phyloP scores from a whole-genome alignment of 257 asterid species.

The Apocynum venetum region DNA sequence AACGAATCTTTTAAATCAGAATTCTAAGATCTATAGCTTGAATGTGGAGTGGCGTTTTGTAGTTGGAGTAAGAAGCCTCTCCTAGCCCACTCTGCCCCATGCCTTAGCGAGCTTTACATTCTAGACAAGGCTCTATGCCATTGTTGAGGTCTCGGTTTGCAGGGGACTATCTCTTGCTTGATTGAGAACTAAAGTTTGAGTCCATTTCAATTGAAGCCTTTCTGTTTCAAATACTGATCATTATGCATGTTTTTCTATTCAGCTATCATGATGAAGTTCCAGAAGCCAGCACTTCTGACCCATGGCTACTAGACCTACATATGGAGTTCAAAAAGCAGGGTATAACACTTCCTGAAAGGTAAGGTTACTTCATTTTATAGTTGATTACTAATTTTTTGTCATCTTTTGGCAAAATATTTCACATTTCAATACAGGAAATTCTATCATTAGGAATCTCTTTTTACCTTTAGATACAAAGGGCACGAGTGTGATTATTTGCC shows the following conservation, averaged over 20 bases:
- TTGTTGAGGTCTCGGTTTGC: background rate
- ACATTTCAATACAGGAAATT: background rate
- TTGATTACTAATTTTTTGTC: background rate
- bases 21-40: too few species aligned
- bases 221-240: background rate
- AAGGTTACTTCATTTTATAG: background rate
- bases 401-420: background rate
- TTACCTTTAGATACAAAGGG: background rate
- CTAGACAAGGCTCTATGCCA: background rate
- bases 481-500: background rate
- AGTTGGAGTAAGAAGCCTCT: background rate
- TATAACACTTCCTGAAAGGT: slow-evolving; percentile 38
- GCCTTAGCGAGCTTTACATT: background rate
- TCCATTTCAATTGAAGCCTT: background rate
- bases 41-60: too few species aligned
- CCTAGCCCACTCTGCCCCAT: background rate
- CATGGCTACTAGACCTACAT: slow-evolving; percentile 36
- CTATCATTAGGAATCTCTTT: background rate
- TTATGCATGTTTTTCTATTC: background rate
- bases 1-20: too few species aligned
- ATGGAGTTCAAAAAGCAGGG: slow-evolving; percentile 33
- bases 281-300: slow-evolving; percentile 17
- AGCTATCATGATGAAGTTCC: slow-evolving; percentile 18
- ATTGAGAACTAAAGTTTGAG: background rate
- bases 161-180: background rate